Evolutionary conservation across 1,284 basidiomycete genomes (phyloP), one percentile per base, ranked within the genome.

Genomic region (Apiotrichum laibachii): DNA sequence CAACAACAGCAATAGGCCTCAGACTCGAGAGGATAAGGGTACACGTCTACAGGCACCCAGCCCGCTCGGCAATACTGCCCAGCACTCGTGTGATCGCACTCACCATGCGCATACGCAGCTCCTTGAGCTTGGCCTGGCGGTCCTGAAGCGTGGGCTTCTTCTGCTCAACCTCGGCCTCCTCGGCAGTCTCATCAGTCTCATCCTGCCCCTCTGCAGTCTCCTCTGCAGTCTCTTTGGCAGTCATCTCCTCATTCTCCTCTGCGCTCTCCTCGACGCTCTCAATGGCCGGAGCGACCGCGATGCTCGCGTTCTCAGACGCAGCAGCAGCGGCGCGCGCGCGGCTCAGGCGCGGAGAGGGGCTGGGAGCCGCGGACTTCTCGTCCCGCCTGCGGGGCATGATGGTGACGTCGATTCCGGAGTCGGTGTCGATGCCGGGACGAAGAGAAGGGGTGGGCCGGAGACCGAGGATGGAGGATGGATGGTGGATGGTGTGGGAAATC

Each of bases 81-180:
- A 16, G 11, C 37, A 13, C 10, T 11, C 37, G 5, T 7, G 26
- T 31, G 4, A 37, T 13, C n/a, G 16, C 0, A 80, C 85, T 49
- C 57, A 90, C 91, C 85, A 92, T 89, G 70, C 85, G 86, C 70
- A 85, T 82, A 54, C 89, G 81, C 19, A 95, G 80, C 65, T 85
- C 81, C 40, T 85, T 85, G 77, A 94, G 80, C 79, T 89, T 93
- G 31, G 84, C 85, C 73, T 86, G 85, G 55, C 90, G 81, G 64
- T 88, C 88, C 63, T 89, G 86, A 82, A 89, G 82, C 0, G 49
- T 53, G 53, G 42, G 53, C 61, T 55, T 60, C 40, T 56, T 62
- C 50, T 63, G 62, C 18, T 60, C 57, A 9, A 22, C 55, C 55
- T 40, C 52, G 19, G 45, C 67, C 19, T 59, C 46, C 1, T 21